Evolutionary conservation across 2,329 filamentous ascomycete species (phyloP).

Genomic region (Chrysoporthe cubensis): DNA sequence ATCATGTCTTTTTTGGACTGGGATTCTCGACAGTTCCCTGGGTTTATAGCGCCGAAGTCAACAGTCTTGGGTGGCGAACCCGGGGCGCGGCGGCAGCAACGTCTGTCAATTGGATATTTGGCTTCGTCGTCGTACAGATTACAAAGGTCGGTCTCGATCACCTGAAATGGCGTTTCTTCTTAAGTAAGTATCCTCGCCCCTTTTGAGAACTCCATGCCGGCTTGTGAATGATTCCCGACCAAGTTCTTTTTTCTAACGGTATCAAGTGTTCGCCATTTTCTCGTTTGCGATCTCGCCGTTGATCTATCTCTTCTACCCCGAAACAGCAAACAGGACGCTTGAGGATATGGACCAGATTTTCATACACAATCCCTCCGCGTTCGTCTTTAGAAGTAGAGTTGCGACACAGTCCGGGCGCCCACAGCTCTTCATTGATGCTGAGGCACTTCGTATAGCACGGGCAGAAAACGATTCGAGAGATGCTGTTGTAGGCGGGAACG

Average conservation of each 20-base stretch:
- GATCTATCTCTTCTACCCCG: constrained; percentile 55
- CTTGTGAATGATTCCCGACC: neutral
- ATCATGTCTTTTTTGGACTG: constrained; percentile 47
- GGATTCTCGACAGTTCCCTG: constrained; percentile 45
- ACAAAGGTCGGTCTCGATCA: constrained; percentile 48
- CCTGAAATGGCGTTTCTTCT: constrained; percentile 47
- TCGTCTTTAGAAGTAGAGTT: constrained; percentile 40
- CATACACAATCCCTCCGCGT: constrained; percentile 35
- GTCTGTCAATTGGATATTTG: constrained; percentile 49
- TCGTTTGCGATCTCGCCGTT: constrained; percentile 42
- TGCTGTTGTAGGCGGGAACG: constrained; percentile 6
- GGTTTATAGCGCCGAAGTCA: constrained; percentile 49
- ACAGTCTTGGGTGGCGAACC: constrained; percentile 46
- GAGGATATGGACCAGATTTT: constrained; percentile 54
- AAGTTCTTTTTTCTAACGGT: neutral
- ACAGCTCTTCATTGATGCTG: constrained; percentile 41
- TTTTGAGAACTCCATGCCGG: neutral
- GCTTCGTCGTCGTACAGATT: constrained; percentile 49
- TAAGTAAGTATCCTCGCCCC: constrained; percentile 38
- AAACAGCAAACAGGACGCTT: constrained; percentile 50
- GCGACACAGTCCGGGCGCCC: constrained; percentile 44
- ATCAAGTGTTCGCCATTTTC: constrained; percentile 33
- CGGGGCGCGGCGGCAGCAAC: constrained; percentile 49
- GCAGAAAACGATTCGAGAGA: constrained; percentile 15
- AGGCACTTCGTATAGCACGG: constrained; percentile 35